A percentile compares a stretch with the other conserved stretches of the same genome.
Evolutionary conservation across 768 basidiomycete genomes (phyloP).

Genomic region (Lentinula boryana): DNA sequence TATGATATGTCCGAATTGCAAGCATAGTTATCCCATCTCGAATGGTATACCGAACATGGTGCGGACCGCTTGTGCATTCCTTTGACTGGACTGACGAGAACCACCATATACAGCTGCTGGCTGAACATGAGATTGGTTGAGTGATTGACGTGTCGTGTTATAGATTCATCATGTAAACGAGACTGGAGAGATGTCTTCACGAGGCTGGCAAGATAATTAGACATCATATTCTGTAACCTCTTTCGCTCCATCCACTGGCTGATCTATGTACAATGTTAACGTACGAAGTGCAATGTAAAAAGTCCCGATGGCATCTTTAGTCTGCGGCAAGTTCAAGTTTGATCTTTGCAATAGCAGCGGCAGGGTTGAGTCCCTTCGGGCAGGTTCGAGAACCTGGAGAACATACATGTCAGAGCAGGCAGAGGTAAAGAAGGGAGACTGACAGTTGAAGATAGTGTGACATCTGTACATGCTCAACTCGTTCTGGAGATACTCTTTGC

Average conservation of each 20-base stretch:
- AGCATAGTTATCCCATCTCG: constrained; percentile 82
- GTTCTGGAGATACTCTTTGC: constrained; percentile 93
- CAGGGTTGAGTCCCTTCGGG: constrained; percentile 94
- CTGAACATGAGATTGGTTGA: constrained; percentile 85
- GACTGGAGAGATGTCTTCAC: neutral
- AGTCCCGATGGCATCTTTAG: constrained; percentile 22
- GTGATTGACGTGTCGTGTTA: neutral
- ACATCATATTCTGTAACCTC: neutral
- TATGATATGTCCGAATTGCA: constrained; percentile 93
- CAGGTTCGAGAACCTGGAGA: constrained; percentile 81
- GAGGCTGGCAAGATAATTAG: neutral
- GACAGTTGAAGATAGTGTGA: constrained; percentile 98
- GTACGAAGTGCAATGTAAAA: neutral
- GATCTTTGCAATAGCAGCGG: constrained; percentile 87
- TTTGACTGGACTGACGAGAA: constrained; percentile 1
- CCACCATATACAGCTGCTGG: constrained; percentile 56
- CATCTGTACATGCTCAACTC: constrained; percentile 95
- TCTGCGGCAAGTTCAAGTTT: constrained; percentile 85
- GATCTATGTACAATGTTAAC: neutral
- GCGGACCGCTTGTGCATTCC: constrained; percentile 10
- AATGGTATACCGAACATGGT: constrained; percentile 99
- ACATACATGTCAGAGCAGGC: neutral
- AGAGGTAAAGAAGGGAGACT: constrained; percentile 14
- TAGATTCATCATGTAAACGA: neutral
- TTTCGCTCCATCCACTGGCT: neutral